phyloP scores from a whole-genome alignment of 2,329 filamentous ascomycete genomes.

The Penicillium oxalicum region DNA sequence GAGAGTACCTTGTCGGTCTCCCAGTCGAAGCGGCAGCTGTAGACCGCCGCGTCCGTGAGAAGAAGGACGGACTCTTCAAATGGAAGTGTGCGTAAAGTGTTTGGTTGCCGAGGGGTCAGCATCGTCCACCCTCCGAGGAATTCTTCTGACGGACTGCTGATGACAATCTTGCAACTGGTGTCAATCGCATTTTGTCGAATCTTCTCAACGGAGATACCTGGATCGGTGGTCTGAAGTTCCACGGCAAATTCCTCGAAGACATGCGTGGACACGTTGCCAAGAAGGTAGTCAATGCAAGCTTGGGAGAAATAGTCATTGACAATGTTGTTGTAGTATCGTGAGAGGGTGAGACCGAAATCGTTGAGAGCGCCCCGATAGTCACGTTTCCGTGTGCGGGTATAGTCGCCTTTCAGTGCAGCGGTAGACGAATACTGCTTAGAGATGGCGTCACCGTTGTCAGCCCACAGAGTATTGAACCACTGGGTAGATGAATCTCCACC shows the following conservation, averaged over 20 bases:
- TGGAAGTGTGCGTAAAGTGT: conserved; percentile 63
- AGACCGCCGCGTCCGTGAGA: conserved; percentile 76
- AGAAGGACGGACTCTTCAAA: conserved; percentile 87
- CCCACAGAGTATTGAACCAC: conserved; percentile 97
- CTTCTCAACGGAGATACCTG: conserved; percentile 76
- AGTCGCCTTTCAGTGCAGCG: conserved; percentile 92
- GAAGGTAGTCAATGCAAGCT: conserved; percentile 85
- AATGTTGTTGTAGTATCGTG: conserved; percentile 71
- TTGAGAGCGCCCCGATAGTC: conserved; percentile 88
- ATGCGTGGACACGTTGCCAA: conserved; percentile 76
- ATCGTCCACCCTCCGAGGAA: conserved; percentile 86
- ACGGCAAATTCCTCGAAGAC: conserved; percentile 94
- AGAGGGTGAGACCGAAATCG: conserved; percentile 82
- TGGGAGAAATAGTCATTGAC: conserved; percentile 98
- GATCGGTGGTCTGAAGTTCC: conserved; percentile 88
- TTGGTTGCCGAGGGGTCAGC: conserved; percentile 65
- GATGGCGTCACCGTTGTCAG: conserved; percentile 93
- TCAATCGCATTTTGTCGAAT: conserved; percentile 87
- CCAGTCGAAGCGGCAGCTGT: conserved; percentile 91
- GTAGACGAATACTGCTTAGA: conserved; percentile 95
- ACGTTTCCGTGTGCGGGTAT: conserved; percentile 82
- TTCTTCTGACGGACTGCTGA: conserved; percentile 77
- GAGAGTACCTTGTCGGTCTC: conserved; percentile 87
- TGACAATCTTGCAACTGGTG: conserved; percentile 76
- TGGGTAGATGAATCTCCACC: conserved; percentile 71